Base-by-base conservation (phyloP, 306 rosid species). In the Lathyrus oleraceus region DNA sequence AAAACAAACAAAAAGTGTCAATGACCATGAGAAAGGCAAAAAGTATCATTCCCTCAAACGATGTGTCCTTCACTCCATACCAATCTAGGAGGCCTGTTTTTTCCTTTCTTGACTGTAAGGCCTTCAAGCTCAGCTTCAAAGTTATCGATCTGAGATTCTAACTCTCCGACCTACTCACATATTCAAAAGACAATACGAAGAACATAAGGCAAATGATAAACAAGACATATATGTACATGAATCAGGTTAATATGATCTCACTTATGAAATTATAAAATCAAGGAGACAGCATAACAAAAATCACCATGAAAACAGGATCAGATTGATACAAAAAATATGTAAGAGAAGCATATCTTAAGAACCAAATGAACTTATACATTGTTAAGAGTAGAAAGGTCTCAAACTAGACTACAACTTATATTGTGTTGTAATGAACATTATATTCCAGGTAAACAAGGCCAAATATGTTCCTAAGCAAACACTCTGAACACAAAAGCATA, bases 91-190 rank as follows among this genome's bases (percentile, higher is more conserved):
- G 98, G 98, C 67, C 95, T 84, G 72, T 71, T 71, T 79, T 94
- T 94, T 65, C 98, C 98, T 78, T 94, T 94, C 82, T 84, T 94
- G 73, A 90, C 95, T 44, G 96, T 66, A 71, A 94, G 85, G 61
- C 98, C 98, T 82, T 94, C 98, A 36, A 94, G 53, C 86, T 94
- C 98, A 25, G 98, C 98, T 84, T 94, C 98, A 81, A 94, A 94
- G 83, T 12, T 87, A 80, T 94, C 98, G 77, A 90, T 90, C 81
- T 94, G 98, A 57, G 90, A 85, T 79, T 94, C 98, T 84, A 94
- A 80, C 83, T 94, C 98, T 30, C 86, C 81, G 69, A 94, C 98
- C 98, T 90, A 74, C 61, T 83, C 73, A 63, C 59, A 64, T 58
- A 30, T 69, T 69, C 54, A 53, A 82, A 65, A 73, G 63, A 60